phyloP scores from a whole-genome alignment of 805 yeast species.

The Dipodascopsis uninucleata region DNA sequence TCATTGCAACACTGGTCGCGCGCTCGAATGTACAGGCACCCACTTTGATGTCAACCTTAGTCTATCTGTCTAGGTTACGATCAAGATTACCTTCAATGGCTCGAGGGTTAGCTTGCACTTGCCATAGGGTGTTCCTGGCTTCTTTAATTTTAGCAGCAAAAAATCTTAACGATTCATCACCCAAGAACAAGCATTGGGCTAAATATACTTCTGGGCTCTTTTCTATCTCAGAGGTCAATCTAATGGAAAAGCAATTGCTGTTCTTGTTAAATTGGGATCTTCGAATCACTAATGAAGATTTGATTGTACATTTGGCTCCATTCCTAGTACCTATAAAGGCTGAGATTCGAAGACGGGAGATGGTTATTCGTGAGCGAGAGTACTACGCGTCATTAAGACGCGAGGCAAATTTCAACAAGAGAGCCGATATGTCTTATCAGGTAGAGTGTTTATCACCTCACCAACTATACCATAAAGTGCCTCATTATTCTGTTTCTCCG shows the following conservation, averaged over 20 bases:
- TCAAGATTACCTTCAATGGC: constrained; percentile 80
- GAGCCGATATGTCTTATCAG: too few relatives aligned
- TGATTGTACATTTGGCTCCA: constrained; percentile 64
- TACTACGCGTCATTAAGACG: constrained; percentile 5
- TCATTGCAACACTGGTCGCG: constrained; percentile 68
- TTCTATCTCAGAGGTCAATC: constrained; percentile 72
- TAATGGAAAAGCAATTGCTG: constrained; percentile 85
- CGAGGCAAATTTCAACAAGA: too few relatives aligned
- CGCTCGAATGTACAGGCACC: constrained; percentile 93
- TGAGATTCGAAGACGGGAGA: constrained; percentile 37
- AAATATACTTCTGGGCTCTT: constrained; percentile 84
- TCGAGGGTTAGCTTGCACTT: constrained; percentile 81
- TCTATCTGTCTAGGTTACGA: constrained; percentile 74
- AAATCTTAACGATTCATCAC: constrained; percentile 87
- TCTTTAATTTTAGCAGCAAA: constrained; percentile 89
- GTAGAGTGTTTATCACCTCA: too few relatives aligned
- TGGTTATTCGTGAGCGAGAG: constrained; percentile 21
- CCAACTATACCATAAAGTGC: constrained; percentile 13
- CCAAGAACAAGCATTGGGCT: constrained; percentile 95
- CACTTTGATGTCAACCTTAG: constrained; percentile 87
- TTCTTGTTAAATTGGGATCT: constrained; percentile 83
- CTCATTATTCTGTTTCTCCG: constrained; percentile 4
- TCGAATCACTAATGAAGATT: constrained; percentile 64
- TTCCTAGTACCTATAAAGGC: constrained; percentile 72
- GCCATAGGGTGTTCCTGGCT: constrained; percentile 89